These are phyloP conservation scores for Cryptosporidium ryanae DNA, from an alignment of 169 alveolate species.

Conservation along the genomic window DNA sequence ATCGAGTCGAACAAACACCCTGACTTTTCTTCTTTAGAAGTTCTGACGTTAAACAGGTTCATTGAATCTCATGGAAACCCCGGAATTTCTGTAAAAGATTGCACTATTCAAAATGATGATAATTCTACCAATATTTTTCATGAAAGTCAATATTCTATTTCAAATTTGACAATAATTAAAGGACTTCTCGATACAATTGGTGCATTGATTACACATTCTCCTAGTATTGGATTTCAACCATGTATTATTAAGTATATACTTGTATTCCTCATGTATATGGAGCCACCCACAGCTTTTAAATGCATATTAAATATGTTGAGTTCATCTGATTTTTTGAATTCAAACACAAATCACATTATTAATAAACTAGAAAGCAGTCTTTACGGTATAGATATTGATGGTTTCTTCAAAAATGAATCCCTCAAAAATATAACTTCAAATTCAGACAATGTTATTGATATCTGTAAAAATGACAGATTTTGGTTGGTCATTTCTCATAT, in stretches of 20 bases:
- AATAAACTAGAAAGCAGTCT: not conserved
- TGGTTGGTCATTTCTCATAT: slow-evolving; percentile 62
- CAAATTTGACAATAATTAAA: slow-evolving; percentile 31
- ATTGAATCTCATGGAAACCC: slow-evolving; percentile 42
- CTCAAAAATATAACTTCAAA: slow-evolving; percentile 1
- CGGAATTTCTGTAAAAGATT: not conserved
- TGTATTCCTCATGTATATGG: slow-evolving; percentile 63
- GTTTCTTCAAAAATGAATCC: not conserved
- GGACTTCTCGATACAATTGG: slow-evolving; percentile 58
- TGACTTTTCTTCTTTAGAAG: slow-evolving; percentile 45
- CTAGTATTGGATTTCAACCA: slow-evolving; percentile 69
- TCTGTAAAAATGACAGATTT: slow-evolving; percentile 3
- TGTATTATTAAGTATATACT: slow-evolving; percentile 39
- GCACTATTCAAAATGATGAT: not conserved
- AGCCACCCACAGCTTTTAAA: slow-evolving; percentile 62
- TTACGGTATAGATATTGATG: not conserved
- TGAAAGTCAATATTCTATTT: not conserved
- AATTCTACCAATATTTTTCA: not conserved
- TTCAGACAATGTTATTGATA: not conserved
- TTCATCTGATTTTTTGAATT: slow-evolving; percentile 30
- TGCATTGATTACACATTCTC: slow-evolving; percentile 42
- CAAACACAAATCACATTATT: not conserved
- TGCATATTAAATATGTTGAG: slow-evolving; percentile 58
- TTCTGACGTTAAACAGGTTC: slow-evolving; percentile 17
- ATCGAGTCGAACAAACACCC: not conserved